Conservation (phyloP, 202 grass and related monocot genomes). For the Bolboschoenoplectus hybrid region DNA sequence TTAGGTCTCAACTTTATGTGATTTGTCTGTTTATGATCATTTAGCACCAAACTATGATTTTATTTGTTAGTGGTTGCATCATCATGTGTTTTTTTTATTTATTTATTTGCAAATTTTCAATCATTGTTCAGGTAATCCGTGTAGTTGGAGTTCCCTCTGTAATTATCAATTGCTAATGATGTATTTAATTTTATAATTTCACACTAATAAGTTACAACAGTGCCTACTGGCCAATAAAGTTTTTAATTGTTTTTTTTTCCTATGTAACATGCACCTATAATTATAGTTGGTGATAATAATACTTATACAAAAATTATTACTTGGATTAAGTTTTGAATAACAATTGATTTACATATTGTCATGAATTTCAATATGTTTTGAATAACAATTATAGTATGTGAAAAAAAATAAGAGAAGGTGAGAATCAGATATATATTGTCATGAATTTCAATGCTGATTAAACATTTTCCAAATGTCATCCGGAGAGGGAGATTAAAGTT, state of each 20-base stretch:
- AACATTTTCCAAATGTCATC: background rate
- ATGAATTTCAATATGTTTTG: no score
- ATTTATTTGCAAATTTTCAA: background rate
- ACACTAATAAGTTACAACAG: background rate
- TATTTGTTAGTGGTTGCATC: constrained; percentile 7
- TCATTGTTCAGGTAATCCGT: background rate
- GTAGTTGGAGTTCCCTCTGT: background rate
- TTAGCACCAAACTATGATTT: constrained; percentile 16
- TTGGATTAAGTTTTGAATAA: background rate
- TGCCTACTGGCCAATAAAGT: background rate
- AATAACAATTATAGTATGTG: background rate
- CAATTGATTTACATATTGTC: background rate
- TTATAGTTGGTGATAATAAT: background rate
- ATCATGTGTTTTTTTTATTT: background rate
- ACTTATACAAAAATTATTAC: background rate
- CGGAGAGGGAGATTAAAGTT: background rate
- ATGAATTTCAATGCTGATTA: background rate
- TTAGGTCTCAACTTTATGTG: background rate
- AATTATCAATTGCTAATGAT: background rate
- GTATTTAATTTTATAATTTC: background rate
- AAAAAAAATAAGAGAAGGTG: background rate
- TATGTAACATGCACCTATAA: background rate
- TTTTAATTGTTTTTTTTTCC: background rate
- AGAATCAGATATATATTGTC: background rate
- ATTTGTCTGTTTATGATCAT: constrained; percentile 16